Evolutionary conservation across 2,329 filamentous ascomycete genomes (phyloP).

Genomic region (Trichophyton verrucosum): DNA sequence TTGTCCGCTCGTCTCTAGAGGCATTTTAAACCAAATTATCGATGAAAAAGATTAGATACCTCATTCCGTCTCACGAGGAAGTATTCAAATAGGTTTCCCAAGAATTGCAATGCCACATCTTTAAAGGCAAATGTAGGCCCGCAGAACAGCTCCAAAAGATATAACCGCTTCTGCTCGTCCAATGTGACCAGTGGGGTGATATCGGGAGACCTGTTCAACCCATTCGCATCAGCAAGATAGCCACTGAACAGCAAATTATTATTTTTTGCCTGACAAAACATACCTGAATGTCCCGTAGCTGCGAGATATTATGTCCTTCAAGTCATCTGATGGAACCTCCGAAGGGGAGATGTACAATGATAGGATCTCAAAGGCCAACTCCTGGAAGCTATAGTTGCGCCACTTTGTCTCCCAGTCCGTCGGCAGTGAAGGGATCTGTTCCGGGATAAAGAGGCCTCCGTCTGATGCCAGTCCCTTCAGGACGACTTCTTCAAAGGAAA

Average conservation of each 20-base stretch:
- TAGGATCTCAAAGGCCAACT: conserved; percentile 37
- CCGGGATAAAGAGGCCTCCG: conserved; percentile 79
- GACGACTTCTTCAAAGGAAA: conserved; percentile 84
- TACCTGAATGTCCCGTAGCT: conserved; percentile 85
- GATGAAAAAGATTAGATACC: not conserved
- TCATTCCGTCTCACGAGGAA: conserved; percentile 34
- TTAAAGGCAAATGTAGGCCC: conserved; percentile 94
- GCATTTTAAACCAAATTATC: too few species aligned
- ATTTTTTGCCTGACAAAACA: not conserved
- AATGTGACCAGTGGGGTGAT: conserved; percentile 71
- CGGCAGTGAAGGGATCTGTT: conserved; percentile 58
- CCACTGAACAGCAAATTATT: not conserved
- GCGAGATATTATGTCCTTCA: conserved; percentile 68
- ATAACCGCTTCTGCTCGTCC: conserved; percentile 56
- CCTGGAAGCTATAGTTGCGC: conserved; percentile 65
- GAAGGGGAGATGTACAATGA: conserved; percentile 66
- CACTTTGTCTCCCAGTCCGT: conserved; percentile 55
- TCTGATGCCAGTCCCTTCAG: conserved; percentile 79
- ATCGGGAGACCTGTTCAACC: conserved; percentile 57
- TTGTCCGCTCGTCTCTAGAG: too few species aligned
- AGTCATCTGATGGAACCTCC: conserved; percentile 69
- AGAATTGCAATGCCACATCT: conserved; percentile 82
- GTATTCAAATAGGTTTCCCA: conserved; percentile 71
- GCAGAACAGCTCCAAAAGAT: conserved; percentile 90
- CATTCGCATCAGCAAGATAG: not conserved